phyloP scores from a whole-genome alignment of 257 asterid species.

The Linderniella brevidens region DNA sequence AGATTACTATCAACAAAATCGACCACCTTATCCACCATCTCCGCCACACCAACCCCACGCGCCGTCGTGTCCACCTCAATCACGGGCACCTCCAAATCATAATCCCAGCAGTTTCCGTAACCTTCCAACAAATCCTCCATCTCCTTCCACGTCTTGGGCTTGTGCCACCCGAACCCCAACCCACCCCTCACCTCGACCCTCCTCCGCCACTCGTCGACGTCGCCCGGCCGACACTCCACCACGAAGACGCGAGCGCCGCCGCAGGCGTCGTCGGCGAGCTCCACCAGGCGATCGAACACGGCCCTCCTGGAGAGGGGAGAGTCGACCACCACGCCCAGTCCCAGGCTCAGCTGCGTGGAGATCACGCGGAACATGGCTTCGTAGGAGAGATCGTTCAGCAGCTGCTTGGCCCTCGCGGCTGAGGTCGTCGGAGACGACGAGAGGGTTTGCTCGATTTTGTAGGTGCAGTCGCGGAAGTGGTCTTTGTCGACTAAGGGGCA shows the following conservation, averaged over 20 bases:
- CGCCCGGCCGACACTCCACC: conserved; percentile 48
- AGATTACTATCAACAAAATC: conserved; percentile 15
- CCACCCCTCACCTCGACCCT: conserved; percentile 41
- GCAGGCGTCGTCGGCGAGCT: conserved; percentile 13
- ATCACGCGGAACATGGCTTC: conserved; percentile 42
- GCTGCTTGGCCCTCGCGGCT: conserved; percentile 12
- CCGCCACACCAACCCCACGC: conserved; percentile 10
- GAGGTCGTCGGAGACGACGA: conserved; percentile 12
- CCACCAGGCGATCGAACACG: conserved; percentile 30
- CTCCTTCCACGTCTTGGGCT: conserved; percentile 54
- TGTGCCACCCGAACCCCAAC: conserved; percentile 43
- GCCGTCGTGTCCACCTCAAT: conserved; percentile 50
- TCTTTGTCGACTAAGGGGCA: conserved; percentile 64
- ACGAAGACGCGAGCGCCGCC: conserved; percentile 20
- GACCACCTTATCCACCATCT: conserved; percentile 22
- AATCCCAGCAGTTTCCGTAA: conserved; percentile 64
- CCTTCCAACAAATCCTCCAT: conserved; percentile 43
- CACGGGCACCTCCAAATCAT: conserved; percentile 45
- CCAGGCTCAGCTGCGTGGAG: conserved; percentile 38
- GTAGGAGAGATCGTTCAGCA: conserved; percentile 53
- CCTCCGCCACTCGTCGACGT: conserved; percentile 48
- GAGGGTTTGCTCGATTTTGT: conserved; percentile 23
- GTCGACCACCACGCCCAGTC: conserved; percentile 40
- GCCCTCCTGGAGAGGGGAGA: conserved; percentile 48
- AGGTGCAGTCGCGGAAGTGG: conserved; percentile 45